Conservation (phyloP, 768 basidiomycete species). For the Austroboletus eburneus region DNA sequence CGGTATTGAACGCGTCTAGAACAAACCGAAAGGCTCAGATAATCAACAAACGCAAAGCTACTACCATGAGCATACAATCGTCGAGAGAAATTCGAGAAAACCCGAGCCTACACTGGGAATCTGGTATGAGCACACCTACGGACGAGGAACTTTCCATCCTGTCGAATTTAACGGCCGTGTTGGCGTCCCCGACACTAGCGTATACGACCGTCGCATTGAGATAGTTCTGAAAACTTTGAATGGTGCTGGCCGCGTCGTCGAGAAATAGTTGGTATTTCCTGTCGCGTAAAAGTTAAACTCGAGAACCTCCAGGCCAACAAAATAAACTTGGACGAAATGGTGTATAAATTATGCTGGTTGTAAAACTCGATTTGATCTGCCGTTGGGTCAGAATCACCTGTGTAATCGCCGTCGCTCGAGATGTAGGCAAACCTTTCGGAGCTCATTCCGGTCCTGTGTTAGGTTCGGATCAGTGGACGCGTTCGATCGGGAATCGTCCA, state of each 20-base stretch:
- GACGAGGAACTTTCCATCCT: slow-evolving; percentile 68
- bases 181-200: slow-evolving; percentile 55
- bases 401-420: slow-evolving; percentile 59
- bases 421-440: slow-evolving; percentile 66
- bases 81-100: slow-evolving; percentile 54
- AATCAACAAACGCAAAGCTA: slow-evolving; percentile 2
- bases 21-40: no score
- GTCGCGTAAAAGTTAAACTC: slow-evolving; percentile 82
- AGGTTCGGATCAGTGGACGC: not conserved
- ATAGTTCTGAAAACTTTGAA: slow-evolving; percentile 55
- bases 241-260: slow-evolving; percentile 55
- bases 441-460: slow-evolving; percentile 72
- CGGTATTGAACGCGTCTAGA: slow-evolving; percentile 66
- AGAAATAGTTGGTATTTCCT: slow-evolving; percentile 65
- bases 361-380: slow-evolving; percentile 48
- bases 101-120: slow-evolving; percentile 46
- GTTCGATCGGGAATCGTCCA: slow-evolving; percentile 36
- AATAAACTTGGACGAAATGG: slow-evolving; percentile 49
- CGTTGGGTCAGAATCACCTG: slow-evolving; percentile 41
- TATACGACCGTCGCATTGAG: slow-evolving; percentile 46
- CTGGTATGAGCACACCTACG: slow-evolving; percentile 71
- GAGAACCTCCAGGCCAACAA: slow-evolving; percentile 75
- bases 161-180: slow-evolving; percentile 48
- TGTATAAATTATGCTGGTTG: slow-evolving; percentile 60
- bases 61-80: slow-evolving; percentile 39